Base-by-base conservation (phyloP, 257 asterid genomes). In the Haberlea rhodopensis region DNA sequence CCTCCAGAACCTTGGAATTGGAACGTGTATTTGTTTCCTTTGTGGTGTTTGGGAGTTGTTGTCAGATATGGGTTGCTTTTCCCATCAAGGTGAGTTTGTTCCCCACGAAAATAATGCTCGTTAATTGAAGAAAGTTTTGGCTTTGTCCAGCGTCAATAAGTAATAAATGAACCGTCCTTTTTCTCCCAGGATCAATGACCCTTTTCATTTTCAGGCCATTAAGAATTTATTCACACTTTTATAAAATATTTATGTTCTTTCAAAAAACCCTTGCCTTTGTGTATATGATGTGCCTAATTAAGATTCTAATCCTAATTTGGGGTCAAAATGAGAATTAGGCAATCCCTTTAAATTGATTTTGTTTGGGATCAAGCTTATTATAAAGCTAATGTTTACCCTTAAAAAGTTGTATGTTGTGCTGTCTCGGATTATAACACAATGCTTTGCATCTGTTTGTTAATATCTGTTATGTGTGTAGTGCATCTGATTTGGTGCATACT, bases 1-100 rank as follows among this genome's bases (percentile, higher is more conserved):
- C 87, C 97, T 62, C 95, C 97, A 26, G 96, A 90, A 57, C 97
- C 97, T 16, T 90, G 99, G 97, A 90, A 88, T 78, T 94, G 97
- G 99, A 94, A 90, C 67, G 61, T 83, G 58, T 83, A 94, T 80
- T 80, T 94, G 81, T 94, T 94, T 75, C 99, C 99, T 37, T 71
- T 94, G 72, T 90, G 99, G 99, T 94, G 99, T 73, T 67, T 88
- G 76, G 99, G 99, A 62, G 96, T 87, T 46, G 75, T 86, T 31
- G 87, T 90, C 74, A 79, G 99, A 87, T 94, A 94, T 78, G 85
- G 87, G 24, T 5, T 90, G 63, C 95, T 94, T 76, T 94, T 94
- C 74, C 99, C 99, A 58, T 48, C 68, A 60, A 85, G 99, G 97
- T 92, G 65, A 61, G 67, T 15, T 40, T 55, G 60, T 57, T 65